These are phyloP conservation scores for Vitellaria paradoxa DNA, from an alignment of 179 eudicot genomes.

Conservation along the genomic window DNA sequence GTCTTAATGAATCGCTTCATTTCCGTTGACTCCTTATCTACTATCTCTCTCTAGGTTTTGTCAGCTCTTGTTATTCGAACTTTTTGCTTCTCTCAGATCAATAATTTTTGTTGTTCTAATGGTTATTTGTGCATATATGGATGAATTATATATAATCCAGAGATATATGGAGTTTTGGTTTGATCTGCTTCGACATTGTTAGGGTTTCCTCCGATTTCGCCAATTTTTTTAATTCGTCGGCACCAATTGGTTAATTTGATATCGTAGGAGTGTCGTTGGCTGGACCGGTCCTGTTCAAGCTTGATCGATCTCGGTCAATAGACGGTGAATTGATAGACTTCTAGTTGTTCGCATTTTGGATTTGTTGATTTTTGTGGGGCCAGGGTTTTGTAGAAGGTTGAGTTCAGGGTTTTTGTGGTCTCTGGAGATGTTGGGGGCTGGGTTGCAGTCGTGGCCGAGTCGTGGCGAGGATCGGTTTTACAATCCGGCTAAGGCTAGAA, in stretches of 20 bases:
- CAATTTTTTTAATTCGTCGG: neutral
- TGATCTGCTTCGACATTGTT: constrained; percentile 12
- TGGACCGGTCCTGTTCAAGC: constrained; percentile 7
- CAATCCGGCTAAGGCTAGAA: constrained; percentile 49
- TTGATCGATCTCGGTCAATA: neutral
- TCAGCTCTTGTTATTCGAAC: neutral
- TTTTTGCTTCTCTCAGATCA: neutral
- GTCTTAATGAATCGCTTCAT: neutral
- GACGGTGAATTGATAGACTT: neutral
- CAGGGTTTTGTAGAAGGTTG: constrained; percentile 5
- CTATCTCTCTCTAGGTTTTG: neutral
- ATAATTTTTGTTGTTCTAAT: neutral
- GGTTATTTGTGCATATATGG: neutral
- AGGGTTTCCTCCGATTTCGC: neutral
- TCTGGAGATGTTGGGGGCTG: constrained; percentile 72
- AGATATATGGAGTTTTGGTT: neutral
- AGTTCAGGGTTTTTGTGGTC: neutral
- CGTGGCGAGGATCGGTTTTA: constrained; percentile 67
- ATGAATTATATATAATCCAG: neutral
- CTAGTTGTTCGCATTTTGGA: neutral
- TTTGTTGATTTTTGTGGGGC: neutral
- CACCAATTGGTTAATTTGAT: constrained; percentile 9
- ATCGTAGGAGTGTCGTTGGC: neutral
- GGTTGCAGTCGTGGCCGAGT: constrained; percentile 63
- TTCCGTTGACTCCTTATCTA: neutral